Base-by-base conservation (phyloP, 2,329 filamentous ascomycete species). In the Thielaviopsis punctulata region DNA sequence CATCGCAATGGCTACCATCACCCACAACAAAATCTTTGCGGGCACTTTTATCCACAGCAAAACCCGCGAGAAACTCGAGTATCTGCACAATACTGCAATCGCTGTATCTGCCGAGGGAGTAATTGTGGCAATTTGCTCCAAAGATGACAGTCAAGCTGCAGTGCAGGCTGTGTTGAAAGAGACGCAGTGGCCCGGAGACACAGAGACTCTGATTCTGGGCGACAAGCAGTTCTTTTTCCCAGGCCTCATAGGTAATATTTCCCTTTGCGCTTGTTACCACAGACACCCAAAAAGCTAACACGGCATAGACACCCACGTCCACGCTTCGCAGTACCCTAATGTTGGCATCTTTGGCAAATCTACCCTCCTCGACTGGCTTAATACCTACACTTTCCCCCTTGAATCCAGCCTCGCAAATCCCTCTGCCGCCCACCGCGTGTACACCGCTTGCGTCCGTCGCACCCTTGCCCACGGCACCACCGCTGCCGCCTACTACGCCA, bases 291-390 rank as follows among this genome's bases (percentile, higher is more conserved):
- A 23, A 43, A 49, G 39, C 61, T 66, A 52, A 64, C 52, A 13
- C 27, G 1, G 7, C 15, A n/a, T 56, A 90, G 90, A 98, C 65
- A 95, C 92, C 1, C 92, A 98, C 64, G 84, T 95, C 54, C 92
- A 98, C 64, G 92, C 92, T 8, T 78, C 89, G 0, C 92, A 98
- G 68, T 95, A 95, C 61, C 88, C 90, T 54, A 98, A 98, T 62
- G 79, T 80, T 1, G 92, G 92, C 55, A 82, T 98, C 57, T 96
- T 96, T 63, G 92, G 92, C 61, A 92, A 89, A 58, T 83, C 86
- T 0, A 95, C 90, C 0, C 80, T 98, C 27, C 76, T 98, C 13
- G 84, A 92, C 67, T 98, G 92, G 92, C 73, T 98, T 4, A 77
- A 89, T 60, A 92, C 74, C 15, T 96, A 98, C 69, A 98, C 92